phyloP scores from a whole-genome alignment of 164 flowering plant species.

The Cinnamomum chago region DNA sequence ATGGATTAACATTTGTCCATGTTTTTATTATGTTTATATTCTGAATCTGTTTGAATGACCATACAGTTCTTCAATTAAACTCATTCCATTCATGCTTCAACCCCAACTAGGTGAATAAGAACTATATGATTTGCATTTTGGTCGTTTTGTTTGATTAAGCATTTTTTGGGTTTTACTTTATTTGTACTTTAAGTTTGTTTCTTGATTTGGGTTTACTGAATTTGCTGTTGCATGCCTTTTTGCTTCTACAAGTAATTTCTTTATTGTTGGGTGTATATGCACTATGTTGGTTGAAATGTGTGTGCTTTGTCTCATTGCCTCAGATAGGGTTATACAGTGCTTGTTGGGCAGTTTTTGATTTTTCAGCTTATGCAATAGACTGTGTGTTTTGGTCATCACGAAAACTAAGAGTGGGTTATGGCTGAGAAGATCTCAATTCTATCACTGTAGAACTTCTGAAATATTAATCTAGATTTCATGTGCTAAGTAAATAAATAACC shows the following conservation, averaged over 20 bases:
- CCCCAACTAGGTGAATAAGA: too few species aligned
- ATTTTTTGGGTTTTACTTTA: neutral
- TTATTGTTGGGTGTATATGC: neutral
- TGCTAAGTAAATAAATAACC: neutral
- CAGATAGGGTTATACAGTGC: too few species aligned
- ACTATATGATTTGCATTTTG: too few species aligned
- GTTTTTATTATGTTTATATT: neutral
- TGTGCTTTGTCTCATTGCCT: too few species aligned
- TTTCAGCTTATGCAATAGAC: too few species aligned
- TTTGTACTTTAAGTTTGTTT: neutral
- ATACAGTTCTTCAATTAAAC: too few species aligned
- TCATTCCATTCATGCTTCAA: neutral
- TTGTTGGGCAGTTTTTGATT: too few species aligned
- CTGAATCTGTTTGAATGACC: neutral
- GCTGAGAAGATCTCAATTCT: neutral
- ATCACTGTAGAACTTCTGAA: neutral
- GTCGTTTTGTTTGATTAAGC: neutral
- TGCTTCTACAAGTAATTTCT: neutral
- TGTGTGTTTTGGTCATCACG: too few species aligned
- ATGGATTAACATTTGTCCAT: neutral
- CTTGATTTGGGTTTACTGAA: too few species aligned
- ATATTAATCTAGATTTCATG: neutral
- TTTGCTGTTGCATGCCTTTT: too few species aligned
- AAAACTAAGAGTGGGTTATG: neutral
- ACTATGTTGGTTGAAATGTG: too few species aligned